Conservation (phyloP, 371 early-diverging fungal species). For the Rhizopus microsporus region DNA sequence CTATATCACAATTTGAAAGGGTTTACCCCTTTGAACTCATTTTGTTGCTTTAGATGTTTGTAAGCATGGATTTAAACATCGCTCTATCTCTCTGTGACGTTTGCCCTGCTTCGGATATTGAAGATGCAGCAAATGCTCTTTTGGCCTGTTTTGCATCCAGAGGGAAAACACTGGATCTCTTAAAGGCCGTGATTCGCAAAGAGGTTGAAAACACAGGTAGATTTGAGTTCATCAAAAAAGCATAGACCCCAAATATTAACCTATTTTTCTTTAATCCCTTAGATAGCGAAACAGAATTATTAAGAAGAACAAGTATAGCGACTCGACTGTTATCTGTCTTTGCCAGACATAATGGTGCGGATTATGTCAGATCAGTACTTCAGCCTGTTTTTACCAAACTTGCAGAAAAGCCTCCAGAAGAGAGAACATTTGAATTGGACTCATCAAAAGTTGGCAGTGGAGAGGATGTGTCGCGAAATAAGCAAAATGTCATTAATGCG, state of each 20-base stretch:
- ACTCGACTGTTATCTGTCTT: conserved; percentile 83
- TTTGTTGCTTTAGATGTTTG: conserved; percentile 45
- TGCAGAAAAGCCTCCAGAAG: conserved; percentile 51
- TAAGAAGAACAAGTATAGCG: conserved; percentile 91
- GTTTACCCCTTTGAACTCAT: not conserved
- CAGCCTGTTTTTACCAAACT: conserved; percentile 71
- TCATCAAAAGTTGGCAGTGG: conserved; percentile 71
- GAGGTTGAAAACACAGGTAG: conserved; percentile 81
- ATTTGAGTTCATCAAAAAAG: not conserved
- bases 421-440: conserved; percentile 77
- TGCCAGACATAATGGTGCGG: conserved; percentile 79
- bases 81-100: conserved; percentile 85
- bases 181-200: conserved; percentile 80
- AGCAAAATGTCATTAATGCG: conserved; percentile 77
- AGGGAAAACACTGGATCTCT: conserved; percentile 66
- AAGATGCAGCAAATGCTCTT: conserved; percentile 80
- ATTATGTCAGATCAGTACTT: conserved; percentile 80
- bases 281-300: conserved; percentile 81
- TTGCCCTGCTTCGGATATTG: conserved; percentile 84
- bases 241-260: not conserved
- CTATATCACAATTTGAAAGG: not conserved
- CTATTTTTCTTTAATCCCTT: not conserved
- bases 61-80: conserved; percentile 69
- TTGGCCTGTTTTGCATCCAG: conserved; percentile 81
- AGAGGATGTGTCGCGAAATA: conserved; percentile 69